A percentile compares a stretch with the other conserved stretches of the same genome.
These are phyloP conservation scores for Fomitopsis pinicola DNA, from an alignment of 1,284 basidiomycete species.

Conservation along the genomic window DNA sequence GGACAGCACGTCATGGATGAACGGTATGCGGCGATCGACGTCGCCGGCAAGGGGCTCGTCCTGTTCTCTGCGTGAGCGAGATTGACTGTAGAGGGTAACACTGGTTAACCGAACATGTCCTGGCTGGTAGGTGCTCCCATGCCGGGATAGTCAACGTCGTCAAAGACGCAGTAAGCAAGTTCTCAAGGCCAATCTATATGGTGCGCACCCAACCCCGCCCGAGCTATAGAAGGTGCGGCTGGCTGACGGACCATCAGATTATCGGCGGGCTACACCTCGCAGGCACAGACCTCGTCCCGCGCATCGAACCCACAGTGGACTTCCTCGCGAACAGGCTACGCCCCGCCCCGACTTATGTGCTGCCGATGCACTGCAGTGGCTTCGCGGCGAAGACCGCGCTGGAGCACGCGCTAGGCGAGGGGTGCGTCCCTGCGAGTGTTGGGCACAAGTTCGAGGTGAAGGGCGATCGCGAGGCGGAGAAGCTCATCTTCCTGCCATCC, in stretches of 20 bases:
- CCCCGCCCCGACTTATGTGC: slow-evolving; percentile 63
- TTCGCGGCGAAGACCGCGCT: slow-evolving; percentile 69
- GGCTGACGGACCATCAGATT: slow-evolving; percentile 37
- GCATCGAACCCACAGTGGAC: slow-evolving; percentile 66
- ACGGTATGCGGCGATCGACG: slow-evolving; percentile 72
- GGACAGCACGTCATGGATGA: slow-evolving; percentile 75
- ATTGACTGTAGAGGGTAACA: not conserved
- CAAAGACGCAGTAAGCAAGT: slow-evolving; percentile 56
- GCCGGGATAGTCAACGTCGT: slow-evolving; percentile 83
- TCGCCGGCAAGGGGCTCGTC: slow-evolving; percentile 73
- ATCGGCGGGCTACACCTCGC: slow-evolving; percentile 81
- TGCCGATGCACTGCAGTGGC: slow-evolving; percentile 84
- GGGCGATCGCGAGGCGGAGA: slow-evolving; percentile 37
- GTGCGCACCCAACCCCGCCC: slow-evolving; percentile 27
- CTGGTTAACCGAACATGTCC: not conserved
- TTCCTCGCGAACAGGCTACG: slow-evolving; percentile 58
- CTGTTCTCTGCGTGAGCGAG: slow-evolving; percentile 73
- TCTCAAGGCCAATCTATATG: slow-evolving; percentile 73
- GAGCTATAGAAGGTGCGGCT: not conserved
- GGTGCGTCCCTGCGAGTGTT: slow-evolving; percentile 71
- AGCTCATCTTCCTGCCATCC: slow-evolving; percentile 28
- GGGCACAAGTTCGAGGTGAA: slow-evolving; percentile 59
- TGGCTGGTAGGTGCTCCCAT: slow-evolving; percentile 61
- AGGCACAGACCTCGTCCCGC: slow-evolving; percentile 53
- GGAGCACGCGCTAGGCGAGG: slow-evolving; percentile 63